A percentile compares a stretch with the other conserved stretches of the same genome.
phyloP scores from a whole-genome alignment of 257 asterid genomes.

The Prunella vulgaris region DNA sequence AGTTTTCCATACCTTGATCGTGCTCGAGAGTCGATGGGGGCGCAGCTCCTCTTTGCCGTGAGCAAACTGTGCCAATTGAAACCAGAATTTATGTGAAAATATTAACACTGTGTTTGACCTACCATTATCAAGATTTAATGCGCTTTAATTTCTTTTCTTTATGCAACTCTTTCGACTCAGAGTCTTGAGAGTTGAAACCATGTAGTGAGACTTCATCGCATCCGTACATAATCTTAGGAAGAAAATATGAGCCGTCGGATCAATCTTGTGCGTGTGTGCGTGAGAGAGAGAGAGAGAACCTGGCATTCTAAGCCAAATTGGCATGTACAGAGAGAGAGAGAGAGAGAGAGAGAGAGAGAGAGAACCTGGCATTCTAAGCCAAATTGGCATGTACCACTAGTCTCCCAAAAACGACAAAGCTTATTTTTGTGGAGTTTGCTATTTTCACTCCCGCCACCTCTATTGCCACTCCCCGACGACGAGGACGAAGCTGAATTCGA shows the following conservation, averaged over 20 bases:
- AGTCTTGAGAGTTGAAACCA: neutral
- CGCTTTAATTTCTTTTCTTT: neutral
- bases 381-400: slow-evolving; percentile 39
- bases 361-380: slow-evolving; percentile 58
- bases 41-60: slow-evolving; percentile 58
- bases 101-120: slow-evolving; percentile 6
- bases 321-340: slow-evolving; percentile 37
- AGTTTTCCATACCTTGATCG: slow-evolving; percentile 42
- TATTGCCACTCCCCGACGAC: slow-evolving; percentile 25
- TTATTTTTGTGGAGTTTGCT: slow-evolving; percentile 24
- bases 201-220: slow-evolving; percentile 11
- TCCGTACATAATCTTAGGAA: slow-evolving; percentile 13
- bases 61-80: slow-evolving; percentile 44
- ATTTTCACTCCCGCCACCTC: slow-evolving; percentile 31
- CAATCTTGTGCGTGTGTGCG: neutral
- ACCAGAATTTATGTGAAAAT: neutral
- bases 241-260: slow-evolving; percentile 19
- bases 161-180: neutral
- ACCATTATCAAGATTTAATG: neutral
- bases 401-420: slow-evolving; percentile 45
- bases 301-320: slow-evolving; percentile 54
- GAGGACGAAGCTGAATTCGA: slow-evolving; percentile 21
- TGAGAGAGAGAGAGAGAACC: slow-evolving; percentile 34
- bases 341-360: slow-evolving; percentile 22
- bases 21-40: slow-evolving; percentile 32